Evolutionary conservation across 306 rosid species (phyloP).

Genomic region (Ziziphus jujuba): DNA sequence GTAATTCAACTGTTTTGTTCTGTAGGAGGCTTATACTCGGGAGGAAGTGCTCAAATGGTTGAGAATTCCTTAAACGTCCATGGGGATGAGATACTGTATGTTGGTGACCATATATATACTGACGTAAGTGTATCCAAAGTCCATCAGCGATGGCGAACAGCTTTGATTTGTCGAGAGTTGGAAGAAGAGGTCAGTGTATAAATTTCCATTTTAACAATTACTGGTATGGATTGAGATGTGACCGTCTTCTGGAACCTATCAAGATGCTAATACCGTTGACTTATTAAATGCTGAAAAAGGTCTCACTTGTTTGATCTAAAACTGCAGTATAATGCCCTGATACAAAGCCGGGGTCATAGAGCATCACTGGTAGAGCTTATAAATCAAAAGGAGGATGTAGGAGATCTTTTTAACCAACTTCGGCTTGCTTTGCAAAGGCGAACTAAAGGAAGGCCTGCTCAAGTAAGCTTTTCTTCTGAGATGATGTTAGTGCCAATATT

Average conservation of each 20-base stretch:
- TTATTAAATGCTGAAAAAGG: conserved; percentile 22
- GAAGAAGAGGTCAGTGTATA: conserved; percentile 82
- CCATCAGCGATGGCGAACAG: conserved; percentile 96
- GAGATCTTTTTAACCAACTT: conserved; percentile 94
- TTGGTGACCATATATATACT: conserved; percentile 96
- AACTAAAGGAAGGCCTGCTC: conserved; percentile 81
- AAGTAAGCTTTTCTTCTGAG: conserved; percentile 49
- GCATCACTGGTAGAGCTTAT: conserved; percentile 75
- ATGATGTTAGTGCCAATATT: background rate
- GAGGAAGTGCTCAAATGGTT: conserved; percentile 96
- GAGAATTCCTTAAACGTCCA: conserved; percentile 81
- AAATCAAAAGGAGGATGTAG: conserved; percentile 90
- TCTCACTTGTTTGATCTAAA: conserved; percentile 28
- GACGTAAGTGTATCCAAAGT: conserved; percentile 98
- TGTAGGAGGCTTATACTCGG: conserved; percentile 95
- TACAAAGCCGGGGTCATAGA: conserved; percentile 59
- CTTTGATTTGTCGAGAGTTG: conserved; percentile 87
- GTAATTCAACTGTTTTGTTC: conserved; percentile 18
- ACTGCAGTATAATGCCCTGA: conserved; percentile 85
- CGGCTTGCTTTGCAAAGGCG: conserved; percentile 95
- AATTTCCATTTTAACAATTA: conserved; percentile 8
- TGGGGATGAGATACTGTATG: conserved; percentile 96
- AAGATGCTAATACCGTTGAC: conserved; percentile 3
- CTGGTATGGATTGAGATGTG: background rate
- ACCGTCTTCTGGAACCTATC: background rate